These are phyloP conservation scores for Eucalyptus dawsonii DNA, from an alignment of 345 rosid genomes.

Conservation along the genomic window DNA sequence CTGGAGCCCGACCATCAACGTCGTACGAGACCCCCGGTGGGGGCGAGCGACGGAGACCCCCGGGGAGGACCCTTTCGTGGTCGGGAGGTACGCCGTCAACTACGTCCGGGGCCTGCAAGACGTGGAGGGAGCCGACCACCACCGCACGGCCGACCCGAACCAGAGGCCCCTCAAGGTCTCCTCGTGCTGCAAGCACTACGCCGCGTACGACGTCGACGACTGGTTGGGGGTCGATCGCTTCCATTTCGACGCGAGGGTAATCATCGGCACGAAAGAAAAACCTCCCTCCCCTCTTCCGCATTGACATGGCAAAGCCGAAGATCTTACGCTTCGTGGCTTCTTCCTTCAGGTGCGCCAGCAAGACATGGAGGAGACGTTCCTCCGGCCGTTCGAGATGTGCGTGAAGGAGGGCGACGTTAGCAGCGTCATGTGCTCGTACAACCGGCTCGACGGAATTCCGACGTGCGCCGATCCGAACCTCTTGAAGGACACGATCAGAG, in stretches of 20 bases:
- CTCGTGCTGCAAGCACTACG: conserved; percentile 28
- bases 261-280: neutral
- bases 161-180: conserved; percentile 34
- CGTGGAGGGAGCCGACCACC: conserved; percentile 7
- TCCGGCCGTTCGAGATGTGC: conserved; percentile 27
- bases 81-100: conserved; percentile 15
- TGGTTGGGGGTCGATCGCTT: conserved; percentile 20
- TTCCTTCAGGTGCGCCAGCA: conserved; percentile 11
- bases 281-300: neutral
- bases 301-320: no score
- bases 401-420: conserved; percentile 34
- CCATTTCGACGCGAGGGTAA: conserved; percentile 14
- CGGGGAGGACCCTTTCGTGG: conserved; percentile 35
- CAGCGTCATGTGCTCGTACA: conserved; percentile 41
- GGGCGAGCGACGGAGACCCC: conserved; percentile 31
- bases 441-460: conserved; percentile 25
- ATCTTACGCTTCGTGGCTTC: neutral
- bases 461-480: conserved; percentile 31
- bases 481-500: conserved; percentile 15
- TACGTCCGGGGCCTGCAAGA: conserved; percentile 41
- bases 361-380: conserved; percentile 22
- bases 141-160: neutral
- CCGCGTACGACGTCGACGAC: conserved; percentile 28
- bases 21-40: conserved; percentile 41
- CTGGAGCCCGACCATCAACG: conserved; percentile 39